A percentile compares a stretch with the other conserved stretches of the same genome.
These are phyloP conservation scores for Rosa hybrid DNA, from an alignment of 331 rosid genomes.

Conservation along the genomic window DNA sequence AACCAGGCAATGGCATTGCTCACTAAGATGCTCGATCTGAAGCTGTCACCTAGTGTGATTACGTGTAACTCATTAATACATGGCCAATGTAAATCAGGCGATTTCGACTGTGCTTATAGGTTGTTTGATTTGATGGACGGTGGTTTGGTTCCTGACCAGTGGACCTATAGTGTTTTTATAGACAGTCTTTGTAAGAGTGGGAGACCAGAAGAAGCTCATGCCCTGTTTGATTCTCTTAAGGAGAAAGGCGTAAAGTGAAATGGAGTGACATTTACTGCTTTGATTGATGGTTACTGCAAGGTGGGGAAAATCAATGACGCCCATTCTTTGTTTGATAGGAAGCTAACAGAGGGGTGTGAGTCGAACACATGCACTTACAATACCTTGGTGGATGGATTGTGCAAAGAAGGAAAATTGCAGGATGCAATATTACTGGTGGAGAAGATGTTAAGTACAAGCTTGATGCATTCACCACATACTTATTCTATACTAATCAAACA, in stretches of 20 bases:
- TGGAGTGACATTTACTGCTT: background rate
- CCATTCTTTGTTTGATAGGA: conserved; percentile 8
- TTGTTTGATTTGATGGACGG: conserved; percentile 6
- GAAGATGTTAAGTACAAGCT: conserved; percentile 5
- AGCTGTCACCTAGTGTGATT: conserved; percentile 3
- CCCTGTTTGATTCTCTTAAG: conserved; percentile 12
- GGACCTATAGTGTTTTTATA: background rate
- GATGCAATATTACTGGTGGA: conserved; percentile 23
- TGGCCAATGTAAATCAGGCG: conserved; percentile 12
- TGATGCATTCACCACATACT: background rate
- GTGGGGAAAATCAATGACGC: conserved; percentile 16
- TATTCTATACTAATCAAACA: conserved; percentile 7
- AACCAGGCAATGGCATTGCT: conserved; percentile 10
- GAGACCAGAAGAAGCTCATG: conserved; percentile 4
- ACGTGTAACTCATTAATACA: background rate
- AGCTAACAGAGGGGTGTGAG: conserved; percentile 20
- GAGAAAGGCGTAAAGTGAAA: conserved; percentile 1
- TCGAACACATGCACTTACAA: conserved; percentile 5
- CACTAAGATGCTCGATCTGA: background rate
- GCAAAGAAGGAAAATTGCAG: conserved; percentile 3
- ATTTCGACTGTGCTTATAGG: conserved; percentile 4
- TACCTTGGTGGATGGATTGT: conserved; percentile 18
- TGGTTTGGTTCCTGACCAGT: conserved; percentile 11
- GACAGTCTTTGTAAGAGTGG: conserved; percentile 1
- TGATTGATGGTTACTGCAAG: conserved; percentile 28